Evolutionary conservation across 495 filamentous ascomycete species (phyloP), one percentile per base, ranked within the genome.

Genomic region (Oleoguttula mirabilis): DNA sequence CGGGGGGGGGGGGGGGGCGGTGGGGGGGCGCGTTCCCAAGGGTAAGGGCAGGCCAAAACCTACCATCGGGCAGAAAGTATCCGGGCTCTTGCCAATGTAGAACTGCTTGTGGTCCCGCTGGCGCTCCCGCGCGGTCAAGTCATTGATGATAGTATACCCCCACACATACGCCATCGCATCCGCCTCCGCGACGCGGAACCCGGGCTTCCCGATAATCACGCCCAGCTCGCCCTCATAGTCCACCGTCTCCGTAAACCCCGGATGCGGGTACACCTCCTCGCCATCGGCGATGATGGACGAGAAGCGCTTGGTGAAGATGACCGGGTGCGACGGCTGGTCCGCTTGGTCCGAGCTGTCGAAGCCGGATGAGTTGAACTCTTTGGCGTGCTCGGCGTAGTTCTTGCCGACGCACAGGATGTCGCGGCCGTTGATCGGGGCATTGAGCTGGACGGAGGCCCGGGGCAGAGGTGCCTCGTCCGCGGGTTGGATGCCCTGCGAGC

Each of bases 141-240:
- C 69, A 47, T 77, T 75, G 35, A 75, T 64, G 39, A 75, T 73
- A 0, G 71, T 73, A 47, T 69, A 75, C 0, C 71, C 70, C 69
- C 70, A 74, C 6, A 75, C 66, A 47, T 75, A 54, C 17, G 68
- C 55, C 62, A 64, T 56, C 0, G 71, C 71, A 34, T 71, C 60
- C 1, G 58, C 32, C 41, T 72, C 64, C 1, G 42, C 25, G 38
- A 74, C 66, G 7, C 57, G 51, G 47, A 65, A 66, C 1, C 70
- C 71, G 2, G 58, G 24, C 43, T 68, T 73, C 3, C 71, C 69
- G 38, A 75, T 55, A 40, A 76, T 72, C 3, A 76, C 66, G 0
- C 66, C 71, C 41, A 76, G 68, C 47, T 75, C 71, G 15, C 71
- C 71, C 42, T 76, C 72, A 41, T 74, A 76, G 50, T 76, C 72